Conservation (phyloP, 371 early-diverging fungal species). For the Nematocida ausubeli region DNA sequence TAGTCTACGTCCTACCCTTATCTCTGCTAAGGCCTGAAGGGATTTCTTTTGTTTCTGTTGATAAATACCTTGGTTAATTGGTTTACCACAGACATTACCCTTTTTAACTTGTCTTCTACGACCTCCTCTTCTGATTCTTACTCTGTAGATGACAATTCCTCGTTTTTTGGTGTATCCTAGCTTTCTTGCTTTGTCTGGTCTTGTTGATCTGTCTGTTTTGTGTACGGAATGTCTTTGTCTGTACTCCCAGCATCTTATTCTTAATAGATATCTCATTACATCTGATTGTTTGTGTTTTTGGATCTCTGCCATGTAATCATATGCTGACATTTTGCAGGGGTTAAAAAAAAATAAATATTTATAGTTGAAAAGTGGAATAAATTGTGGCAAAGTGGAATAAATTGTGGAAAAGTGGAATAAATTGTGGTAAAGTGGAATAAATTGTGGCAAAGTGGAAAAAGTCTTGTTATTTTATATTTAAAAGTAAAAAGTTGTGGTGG, state of each 20-base stretch:
- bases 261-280: conserved; percentile 91
- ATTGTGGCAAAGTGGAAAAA: no score
- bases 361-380: not conserved
- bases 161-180: conserved; percentile 97
- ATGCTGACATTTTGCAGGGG: conserved; percentile 70
- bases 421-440: no score
- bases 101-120: conserved; percentile 84
- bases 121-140: conserved; percentile 93
- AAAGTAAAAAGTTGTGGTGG: conserved; percentile 56
- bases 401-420: no score
- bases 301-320: conserved; percentile 91
- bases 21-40: conserved; percentile 84
- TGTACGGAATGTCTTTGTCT: conserved; percentile 89
- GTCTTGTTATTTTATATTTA: no score
- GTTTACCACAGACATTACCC: conserved; percentile 94
- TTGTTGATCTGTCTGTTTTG: conserved; percentile 90
- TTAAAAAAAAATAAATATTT: conserved; percentile 19
- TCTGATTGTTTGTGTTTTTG: conserved; percentile 96
- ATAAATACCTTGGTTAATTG: conserved; percentile 86
- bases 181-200: conserved; percentile 94
- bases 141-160: conserved; percentile 90
- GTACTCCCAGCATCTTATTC: conserved; percentile 95
- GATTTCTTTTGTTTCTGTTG: conserved; percentile 89
- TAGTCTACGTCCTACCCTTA: conserved; percentile 87
- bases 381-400: no score